phyloP scores from a whole-genome alignment of 129 eudicot species.

The Centrapalus pauciflorus region DNA sequence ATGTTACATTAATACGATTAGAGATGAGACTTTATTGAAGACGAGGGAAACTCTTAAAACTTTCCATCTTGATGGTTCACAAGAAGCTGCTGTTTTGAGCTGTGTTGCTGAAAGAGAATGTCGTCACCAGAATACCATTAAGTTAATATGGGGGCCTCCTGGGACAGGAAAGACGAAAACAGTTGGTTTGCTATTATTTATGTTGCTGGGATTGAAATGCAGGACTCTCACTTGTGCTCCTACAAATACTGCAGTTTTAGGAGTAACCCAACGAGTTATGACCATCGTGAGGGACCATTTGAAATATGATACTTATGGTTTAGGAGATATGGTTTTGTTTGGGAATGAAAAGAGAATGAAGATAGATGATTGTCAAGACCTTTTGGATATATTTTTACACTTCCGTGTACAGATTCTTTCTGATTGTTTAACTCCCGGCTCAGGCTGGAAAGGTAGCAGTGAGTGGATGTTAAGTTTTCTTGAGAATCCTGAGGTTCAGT shows the following conservation, averaged over 20 bases:
- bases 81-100: conserved; percentile 48
- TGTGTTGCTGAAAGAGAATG: conserved; percentile 43
- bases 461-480: conserved; percentile 41
- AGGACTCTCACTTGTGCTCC: conserved; percentile 74
- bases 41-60: conserved; percentile 2
- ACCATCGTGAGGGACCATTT: conserved; percentile 21
- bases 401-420: conserved; percentile 26
- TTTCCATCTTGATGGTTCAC: conserved; percentile 49
- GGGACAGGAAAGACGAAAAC: conserved; percentile 81
- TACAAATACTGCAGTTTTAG: conserved; percentile 60
- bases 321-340: conserved; percentile 62
- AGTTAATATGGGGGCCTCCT: conserved; percentile 85
- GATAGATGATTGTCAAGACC: conserved; percentile 46
- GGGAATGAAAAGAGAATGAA: conserved; percentile 61
- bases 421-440: conserved; percentile 29
- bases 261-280: conserved; percentile 41
- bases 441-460: conserved; percentile 44
- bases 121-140: conserved; percentile 29
- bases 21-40: background rate
- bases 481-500: conserved; percentile 44
- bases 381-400: conserved; percentile 40
- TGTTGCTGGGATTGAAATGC: conserved; percentile 40
- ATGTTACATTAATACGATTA: conserved; percentile 8
- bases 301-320: conserved; percentile 49
- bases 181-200: conserved; percentile 24